Evolutionary conservation across 75 land plant species (phyloP).

Genomic region (Sequoiadendron giganteum): DNA sequence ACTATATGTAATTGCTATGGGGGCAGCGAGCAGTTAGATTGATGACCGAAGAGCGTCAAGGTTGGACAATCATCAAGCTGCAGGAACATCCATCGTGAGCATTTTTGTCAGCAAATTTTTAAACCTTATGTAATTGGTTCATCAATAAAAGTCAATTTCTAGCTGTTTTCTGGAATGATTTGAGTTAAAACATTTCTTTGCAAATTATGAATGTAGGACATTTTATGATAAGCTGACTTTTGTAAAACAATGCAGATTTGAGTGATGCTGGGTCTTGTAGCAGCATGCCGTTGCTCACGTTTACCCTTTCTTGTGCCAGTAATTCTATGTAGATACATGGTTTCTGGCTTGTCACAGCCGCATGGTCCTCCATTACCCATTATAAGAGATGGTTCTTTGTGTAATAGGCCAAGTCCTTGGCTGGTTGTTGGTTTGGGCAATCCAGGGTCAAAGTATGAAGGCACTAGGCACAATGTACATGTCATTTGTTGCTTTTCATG

Average conservation of each 20-base stretch:
- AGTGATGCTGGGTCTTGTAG: neutral
- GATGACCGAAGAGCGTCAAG: neutral
- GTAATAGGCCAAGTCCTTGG: constrained; percentile 50
- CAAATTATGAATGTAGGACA: neutral
- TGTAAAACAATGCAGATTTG: neutral
- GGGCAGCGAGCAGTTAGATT: neutral
- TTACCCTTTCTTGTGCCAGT: neutral
- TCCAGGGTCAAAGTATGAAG: constrained; percentile 76
- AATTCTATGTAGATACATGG: neutral
- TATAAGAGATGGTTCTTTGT: neutral
- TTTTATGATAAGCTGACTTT: neutral
- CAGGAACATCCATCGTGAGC: neutral
- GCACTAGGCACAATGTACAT: constrained; percentile 79
- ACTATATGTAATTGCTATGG: neutral
- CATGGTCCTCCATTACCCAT: neutral
- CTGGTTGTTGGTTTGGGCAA: constrained; percentile 84
- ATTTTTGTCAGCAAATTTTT: neutral
- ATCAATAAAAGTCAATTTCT: neutral
- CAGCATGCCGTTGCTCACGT: neutral
- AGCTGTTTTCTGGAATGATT: neutral
- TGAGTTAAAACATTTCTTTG: neutral
- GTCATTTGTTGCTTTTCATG: neutral
- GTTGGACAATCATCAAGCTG: neutral
- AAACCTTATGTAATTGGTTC: neutral
- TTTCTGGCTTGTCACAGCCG: neutral